phyloP scores from a whole-genome alignment of 345 rosid species.

The Salix exigua region DNA sequence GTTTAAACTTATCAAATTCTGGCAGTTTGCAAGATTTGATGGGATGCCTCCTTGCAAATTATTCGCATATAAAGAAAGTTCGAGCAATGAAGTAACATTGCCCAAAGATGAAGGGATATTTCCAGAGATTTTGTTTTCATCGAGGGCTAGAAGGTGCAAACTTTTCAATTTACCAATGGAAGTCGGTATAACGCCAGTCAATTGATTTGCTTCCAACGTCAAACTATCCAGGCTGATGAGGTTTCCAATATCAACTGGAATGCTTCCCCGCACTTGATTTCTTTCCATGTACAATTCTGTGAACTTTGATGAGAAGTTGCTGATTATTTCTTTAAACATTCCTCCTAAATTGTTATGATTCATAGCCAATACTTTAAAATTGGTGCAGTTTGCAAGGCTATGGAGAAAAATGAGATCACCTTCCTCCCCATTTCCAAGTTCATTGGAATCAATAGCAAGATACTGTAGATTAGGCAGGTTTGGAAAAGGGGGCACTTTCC shows the following conservation, averaged over 20 bases:
- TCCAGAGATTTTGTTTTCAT: neutral
- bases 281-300: rapidly evolving
- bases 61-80: neutral
- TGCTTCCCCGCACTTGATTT: neutral
- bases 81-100: neutral
- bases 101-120: slow-evolving; percentile 4
- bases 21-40: neutral
- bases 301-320: slow-evolving; percentile 8
- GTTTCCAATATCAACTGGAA: slow-evolving; percentile 12
- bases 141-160: neutral
- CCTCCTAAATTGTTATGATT: slow-evolving; percentile 10
- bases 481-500: slow-evolving; percentile 8
- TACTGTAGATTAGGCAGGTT: neutral
- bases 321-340: neutral
- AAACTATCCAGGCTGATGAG: slow-evolving; percentile 12
- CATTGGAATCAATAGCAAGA: neutral
- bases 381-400: slow-evolving; percentile 7
- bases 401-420: slow-evolving; percentile 13
- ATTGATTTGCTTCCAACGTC: neutral
- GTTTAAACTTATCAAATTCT: neutral
- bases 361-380: rapidly evolving
- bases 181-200: slow-evolving; percentile 8
- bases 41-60: slow-evolving; percentile 14
- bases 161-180: neutral
- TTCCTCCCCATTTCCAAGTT: neutral